Conservation (phyloP, 495 filamentous ascomycete species). For the Hyphodiscus hymeniophilus region DNA sequence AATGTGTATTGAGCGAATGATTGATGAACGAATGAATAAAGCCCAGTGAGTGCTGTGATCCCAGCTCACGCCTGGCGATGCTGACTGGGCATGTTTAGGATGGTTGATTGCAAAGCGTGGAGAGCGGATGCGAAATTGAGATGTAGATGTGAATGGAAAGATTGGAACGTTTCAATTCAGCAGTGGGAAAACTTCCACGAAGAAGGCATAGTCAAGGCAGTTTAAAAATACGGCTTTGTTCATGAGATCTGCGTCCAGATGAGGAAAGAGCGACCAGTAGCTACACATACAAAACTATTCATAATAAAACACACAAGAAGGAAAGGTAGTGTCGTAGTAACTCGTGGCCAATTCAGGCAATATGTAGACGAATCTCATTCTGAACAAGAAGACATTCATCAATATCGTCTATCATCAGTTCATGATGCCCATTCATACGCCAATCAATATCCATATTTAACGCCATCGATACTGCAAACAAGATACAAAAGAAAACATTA, state of each 20-base stretch:
- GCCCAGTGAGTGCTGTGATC: too few relatives aligned
- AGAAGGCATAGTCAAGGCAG: too few relatives aligned
- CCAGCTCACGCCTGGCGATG: too few relatives aligned
- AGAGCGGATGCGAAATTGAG: too few relatives aligned
- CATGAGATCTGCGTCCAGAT: not conserved
- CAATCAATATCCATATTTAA: not conserved
- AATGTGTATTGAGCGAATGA: too few relatives aligned
- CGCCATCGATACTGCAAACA: not conserved
- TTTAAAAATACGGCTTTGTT: not conserved
- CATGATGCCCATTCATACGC: constrained; percentile 3
- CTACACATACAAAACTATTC: constrained; percentile 2
- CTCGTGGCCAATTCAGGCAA: not conserved
- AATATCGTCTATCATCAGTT: not conserved
- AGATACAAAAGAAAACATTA: not conserved
- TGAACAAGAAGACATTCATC: constrained; percentile 2
- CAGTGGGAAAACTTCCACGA: too few relatives aligned
- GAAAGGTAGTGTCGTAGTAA: constrained; percentile 1
- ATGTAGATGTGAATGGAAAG: too few relatives aligned
- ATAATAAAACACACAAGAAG: constrained; percentile 2
- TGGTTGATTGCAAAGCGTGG: too few relatives aligned
- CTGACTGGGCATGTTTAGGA: too few relatives aligned
- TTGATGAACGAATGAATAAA: too few relatives aligned
- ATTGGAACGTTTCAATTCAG: too few relatives aligned
- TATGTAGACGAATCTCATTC: not conserved
- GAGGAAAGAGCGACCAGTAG: constrained; percentile 6